Evolutionary conservation across 768 basidiomycete genomes (phyloP).

Genomic region (Leccinum longicurvipes): DNA sequence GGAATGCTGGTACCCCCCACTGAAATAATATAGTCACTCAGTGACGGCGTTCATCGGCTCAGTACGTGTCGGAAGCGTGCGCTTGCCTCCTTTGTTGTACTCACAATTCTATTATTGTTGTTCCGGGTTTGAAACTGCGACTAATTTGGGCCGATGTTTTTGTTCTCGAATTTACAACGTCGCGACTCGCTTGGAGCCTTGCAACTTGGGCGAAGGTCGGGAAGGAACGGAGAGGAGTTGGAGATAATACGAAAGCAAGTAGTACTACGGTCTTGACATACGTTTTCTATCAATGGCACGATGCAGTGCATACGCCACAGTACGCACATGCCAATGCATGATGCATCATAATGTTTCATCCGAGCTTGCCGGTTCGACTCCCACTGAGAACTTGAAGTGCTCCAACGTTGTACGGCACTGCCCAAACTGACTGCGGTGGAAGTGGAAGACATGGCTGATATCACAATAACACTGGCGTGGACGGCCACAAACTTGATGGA

Average conservation of each 20-base stretch:
- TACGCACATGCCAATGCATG: not conserved
- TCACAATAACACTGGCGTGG: not conserved
- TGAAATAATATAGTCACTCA: conserved; percentile 22
- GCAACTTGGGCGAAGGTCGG: not conserved
- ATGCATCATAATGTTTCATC: too few relatives aligned
- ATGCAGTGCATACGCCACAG: not conserved
- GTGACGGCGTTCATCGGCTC: too few relatives aligned
- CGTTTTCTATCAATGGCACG: not conserved
- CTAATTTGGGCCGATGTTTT: conserved; percentile 3
- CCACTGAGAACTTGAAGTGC: not conserved
- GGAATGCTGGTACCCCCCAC: conserved; percentile 8
- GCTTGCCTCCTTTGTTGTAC: conserved; percentile 33
- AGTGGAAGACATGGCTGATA: conserved; percentile 10
- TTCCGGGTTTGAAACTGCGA: conserved; percentile 11
- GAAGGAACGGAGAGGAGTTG: not conserved
- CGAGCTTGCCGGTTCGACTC: not conserved
- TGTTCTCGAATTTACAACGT: conserved; percentile 19
- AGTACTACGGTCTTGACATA: not conserved
- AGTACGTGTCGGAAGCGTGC: conserved; percentile 28
- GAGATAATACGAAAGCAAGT: not conserved
- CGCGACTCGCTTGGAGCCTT: not conserved
- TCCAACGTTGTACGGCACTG: not conserved
- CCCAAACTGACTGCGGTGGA: not conserved
- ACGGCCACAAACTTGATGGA: not conserved
- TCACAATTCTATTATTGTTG: conserved; percentile 31